Conservation (phyloP, 352 stramenopile species). For the Phytophthora hybrid region DNA sequence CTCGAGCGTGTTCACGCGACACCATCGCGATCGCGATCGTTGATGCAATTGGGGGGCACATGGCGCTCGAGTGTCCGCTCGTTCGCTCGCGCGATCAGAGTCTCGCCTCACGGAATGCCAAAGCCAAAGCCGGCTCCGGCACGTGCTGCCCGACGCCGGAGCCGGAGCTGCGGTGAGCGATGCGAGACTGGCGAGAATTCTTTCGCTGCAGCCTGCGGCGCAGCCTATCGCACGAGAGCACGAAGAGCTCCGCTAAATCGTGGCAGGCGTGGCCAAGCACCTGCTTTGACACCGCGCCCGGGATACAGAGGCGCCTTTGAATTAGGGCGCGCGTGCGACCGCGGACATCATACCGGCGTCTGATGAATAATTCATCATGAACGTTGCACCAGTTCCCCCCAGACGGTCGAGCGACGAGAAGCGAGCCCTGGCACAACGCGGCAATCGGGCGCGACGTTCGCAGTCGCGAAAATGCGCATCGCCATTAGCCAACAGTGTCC, state of each 20-base stretch:
- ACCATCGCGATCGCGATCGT: conserved; percentile 10
- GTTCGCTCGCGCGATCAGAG: conserved; percentile 5
- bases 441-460: neutral
- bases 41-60: conserved; percentile 19
- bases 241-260: conserved; percentile 16
- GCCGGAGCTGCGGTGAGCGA: neutral
- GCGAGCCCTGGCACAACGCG: too few relatives aligned
- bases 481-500: conserved; percentile 3
- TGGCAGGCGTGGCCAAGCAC: neutral
- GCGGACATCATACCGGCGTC: conserved; percentile 18
- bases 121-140: conserved; percentile 8
- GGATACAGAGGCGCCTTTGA: conserved; percentile 14
- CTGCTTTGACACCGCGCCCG: conserved; percentile 12
- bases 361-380: neutral
- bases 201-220: conserved; percentile 19
- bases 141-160: conserved; percentile 1
- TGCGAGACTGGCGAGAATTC: conserved; percentile 25
- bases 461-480: too few relatives aligned
- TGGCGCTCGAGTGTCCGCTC: conserved; percentile 20
- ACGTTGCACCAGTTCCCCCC: conserved; percentile 17
- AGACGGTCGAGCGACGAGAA: conserved; percentile 2
- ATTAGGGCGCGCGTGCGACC: conserved; percentile 6
- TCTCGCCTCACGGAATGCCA: conserved; percentile 2
- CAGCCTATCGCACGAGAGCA: neutral
- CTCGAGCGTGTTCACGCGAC: conserved; percentile 1